These are phyloP conservation scores for Trypanosoma boissoni DNA, from an alignment of 208 protist genomes.

Conservation along the genomic window DNA sequence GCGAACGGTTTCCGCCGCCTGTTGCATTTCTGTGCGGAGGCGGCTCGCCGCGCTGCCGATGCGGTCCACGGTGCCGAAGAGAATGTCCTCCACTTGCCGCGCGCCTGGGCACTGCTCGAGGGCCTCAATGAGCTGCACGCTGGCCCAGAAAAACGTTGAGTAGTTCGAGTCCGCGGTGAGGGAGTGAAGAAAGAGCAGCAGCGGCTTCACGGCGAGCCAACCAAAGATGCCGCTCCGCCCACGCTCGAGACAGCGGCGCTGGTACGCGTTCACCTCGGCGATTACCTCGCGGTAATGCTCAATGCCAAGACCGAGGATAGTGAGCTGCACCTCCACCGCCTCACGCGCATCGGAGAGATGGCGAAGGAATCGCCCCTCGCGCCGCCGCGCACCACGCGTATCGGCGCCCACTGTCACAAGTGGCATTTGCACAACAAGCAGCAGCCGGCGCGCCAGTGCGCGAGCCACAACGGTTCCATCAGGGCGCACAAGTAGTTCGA, in stretches of 20 bases:
- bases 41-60: slow-evolving; percentile 53
- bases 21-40: slow-evolving; percentile 45
- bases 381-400: slow-evolving; percentile 34
- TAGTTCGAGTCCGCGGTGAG: slow-evolving; percentile 86
- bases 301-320: slow-evolving; percentile 62
- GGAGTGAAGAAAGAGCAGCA: slow-evolving; percentile 70
- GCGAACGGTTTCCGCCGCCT: slow-evolving; percentile 28
- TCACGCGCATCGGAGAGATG: slow-evolving; percentile 59
- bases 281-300: slow-evolving; percentile 65
- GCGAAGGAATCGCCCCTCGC: slow-evolving; percentile 63
- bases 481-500: slow-evolving; percentile 42
- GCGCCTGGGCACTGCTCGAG: slow-evolving; percentile 64
- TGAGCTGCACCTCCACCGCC: slow-evolving; percentile 77
- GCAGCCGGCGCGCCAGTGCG: slow-evolving; percentile 41
- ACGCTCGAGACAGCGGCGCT: slow-evolving; percentile 50
- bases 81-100: slow-evolving; percentile 56
- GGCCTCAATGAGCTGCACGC: slow-evolving; percentile 83
- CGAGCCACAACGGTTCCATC: slow-evolving; percentile 27
- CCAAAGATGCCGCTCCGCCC: slow-evolving; percentile 76
- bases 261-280: slow-evolving; percentile 61
- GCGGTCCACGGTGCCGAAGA: slow-evolving; percentile 73
- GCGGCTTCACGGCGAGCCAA: slow-evolving; percentile 69
- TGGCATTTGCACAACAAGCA: slow-evolving; percentile 75
- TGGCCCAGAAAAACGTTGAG: slow-evolving; percentile 83
- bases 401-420: slow-evolving; percentile 46